Percentiles rank a stretch among this genome's conserved stretches.
These are phyloP conservation scores for Dentipellis sp. DNA, from an alignment of 768 basidiomycete genomes.

Conservation along the genomic window DNA sequence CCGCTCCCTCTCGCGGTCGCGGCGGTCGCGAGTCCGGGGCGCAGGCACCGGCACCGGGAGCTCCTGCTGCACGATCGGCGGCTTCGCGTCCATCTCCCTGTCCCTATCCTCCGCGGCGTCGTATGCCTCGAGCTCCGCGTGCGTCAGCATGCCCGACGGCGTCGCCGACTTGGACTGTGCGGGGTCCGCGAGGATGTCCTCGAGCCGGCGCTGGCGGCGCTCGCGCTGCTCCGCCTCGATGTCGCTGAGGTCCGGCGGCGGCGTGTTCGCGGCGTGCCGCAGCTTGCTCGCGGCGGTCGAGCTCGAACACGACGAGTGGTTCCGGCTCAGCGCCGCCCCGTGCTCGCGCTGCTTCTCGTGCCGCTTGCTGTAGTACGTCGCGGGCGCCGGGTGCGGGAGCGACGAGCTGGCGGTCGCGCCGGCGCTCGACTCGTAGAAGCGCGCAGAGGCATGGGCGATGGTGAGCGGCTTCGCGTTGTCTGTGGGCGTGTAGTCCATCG, in stretches of 20 bases:
- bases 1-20: neutral
- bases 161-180: neutral
- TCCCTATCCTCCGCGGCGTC: neutral
- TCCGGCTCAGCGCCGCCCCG: slow-evolving; percentile 9
- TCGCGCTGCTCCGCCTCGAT: slow-evolving; percentile 8
- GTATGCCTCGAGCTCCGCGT: neutral
- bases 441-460: slow-evolving; percentile 7
- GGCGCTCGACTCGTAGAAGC: slow-evolving; percentile 8
- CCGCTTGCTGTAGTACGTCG: slow-evolving; percentile 11
- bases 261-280: slow-evolving; percentile 4
- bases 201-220: slow-evolving; percentile 2
- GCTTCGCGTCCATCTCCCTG: neutral
- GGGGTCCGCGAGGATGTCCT: slow-evolving; percentile 1
- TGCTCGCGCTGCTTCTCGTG: slow-evolving; percentile 13
- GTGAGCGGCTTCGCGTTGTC: slow-evolving; percentile 7
- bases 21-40: neutral
- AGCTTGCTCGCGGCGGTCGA: slow-evolving; percentile 1
- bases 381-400: slow-evolving; percentile 11
- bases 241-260: slow-evolving; percentile 13
- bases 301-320: slow-evolving; percentile 10
- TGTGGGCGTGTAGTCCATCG: slow-evolving; percentile 4
- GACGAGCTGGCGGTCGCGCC: slow-evolving; percentile 8
- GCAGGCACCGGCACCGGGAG: neutral
- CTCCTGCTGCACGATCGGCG: slow-evolving; percentile 6
- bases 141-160: neutral